Evolutionary conservation across 2,329 filamentous ascomycete species (phyloP).

Genomic region (Aspergillus aculeatinus): DNA sequence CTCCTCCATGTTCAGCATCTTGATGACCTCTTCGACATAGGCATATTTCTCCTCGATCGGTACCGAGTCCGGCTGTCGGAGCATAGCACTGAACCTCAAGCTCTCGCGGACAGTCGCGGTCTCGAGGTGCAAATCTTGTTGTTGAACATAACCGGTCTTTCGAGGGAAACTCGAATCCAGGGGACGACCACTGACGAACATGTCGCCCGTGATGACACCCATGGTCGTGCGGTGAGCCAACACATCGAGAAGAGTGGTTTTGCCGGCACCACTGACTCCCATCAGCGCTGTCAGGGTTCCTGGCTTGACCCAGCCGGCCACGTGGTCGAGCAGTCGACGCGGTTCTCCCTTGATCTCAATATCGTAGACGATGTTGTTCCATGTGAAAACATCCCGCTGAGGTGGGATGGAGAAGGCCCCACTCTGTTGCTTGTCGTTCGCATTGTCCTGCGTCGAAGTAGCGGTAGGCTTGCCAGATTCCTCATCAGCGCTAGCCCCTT

Average conservation of each 20-base stretch:
- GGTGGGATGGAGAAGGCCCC: slow-evolving; percentile 41
- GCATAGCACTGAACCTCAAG: slow-evolving; percentile 76
- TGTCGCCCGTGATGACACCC: slow-evolving; percentile 82
- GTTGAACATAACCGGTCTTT: slow-evolving; percentile 61
- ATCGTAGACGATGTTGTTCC: slow-evolving; percentile 76
- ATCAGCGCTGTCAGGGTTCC: slow-evolving; percentile 86
- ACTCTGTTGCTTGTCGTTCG: neutral
- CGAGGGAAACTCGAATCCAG: slow-evolving; percentile 54
- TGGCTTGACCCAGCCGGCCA: slow-evolving; percentile 90
- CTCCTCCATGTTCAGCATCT: slow-evolving; percentile 80
- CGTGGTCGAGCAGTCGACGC: slow-evolving; percentile 73
- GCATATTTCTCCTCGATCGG: slow-evolving; percentile 71
- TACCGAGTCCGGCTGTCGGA: slow-evolving; percentile 76
- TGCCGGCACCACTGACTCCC: slow-evolving; percentile 86
- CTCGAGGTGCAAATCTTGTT: slow-evolving; percentile 82
- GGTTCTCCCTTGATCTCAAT: slow-evolving; percentile 72
- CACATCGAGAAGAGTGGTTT: slow-evolving; percentile 84
- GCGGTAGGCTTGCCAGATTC: neutral
- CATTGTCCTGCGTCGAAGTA: neutral
- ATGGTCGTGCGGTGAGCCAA: slow-evolving; percentile 80
- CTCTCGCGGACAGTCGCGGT: slow-evolving; percentile 86
- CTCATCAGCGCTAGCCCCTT: slow-evolving; percentile 1
- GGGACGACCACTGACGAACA: slow-evolving; percentile 71
- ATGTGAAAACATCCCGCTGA: slow-evolving; percentile 76
- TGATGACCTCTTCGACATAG: slow-evolving; percentile 86